Evolutionary conservation across 2,329 filamentous ascomycete species (phyloP), one percentile per base, ranked within the genome.

Genomic region (Phialophora macrospora): DNA sequence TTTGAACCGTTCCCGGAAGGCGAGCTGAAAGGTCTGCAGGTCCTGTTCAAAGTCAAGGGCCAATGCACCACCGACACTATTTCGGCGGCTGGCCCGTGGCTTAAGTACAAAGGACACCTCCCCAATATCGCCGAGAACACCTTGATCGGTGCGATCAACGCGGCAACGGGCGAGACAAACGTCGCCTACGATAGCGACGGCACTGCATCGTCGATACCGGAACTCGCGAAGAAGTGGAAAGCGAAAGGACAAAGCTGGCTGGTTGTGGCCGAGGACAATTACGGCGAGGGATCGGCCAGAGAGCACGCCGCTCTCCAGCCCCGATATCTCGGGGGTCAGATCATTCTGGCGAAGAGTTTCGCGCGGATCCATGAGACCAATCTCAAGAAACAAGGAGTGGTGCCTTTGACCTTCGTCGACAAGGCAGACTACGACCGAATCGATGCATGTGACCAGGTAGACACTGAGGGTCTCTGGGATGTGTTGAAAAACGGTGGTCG

Each of bases 11-110:
- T 97, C 82, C 93, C 94, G 12, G 71, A 82, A 52, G 80, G 82
- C 1, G 93, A 99, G 61, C 85, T 98, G 32, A 82, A 84, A 49
- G 88, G 87, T 30, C 87, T 99, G 55, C 88, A 88, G 59, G 93
- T 99, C 20, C 89, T 99, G 17, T 94, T 96, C 84, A 98, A 98
- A 82, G 90, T 98, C 70, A 90, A 93, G 70, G 95, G 95, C 70
- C 97, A 99, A 82, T 99, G 95, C 84, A 99, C 95, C 64, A 99
- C 95, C 51, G 95, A 99, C 80, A 98, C 95, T 73, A 99, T 99
- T 80, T 98, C 93, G 44, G 94, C 94, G 38, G 94, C 94, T 0
- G 94, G 94, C 5, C 94, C 94, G 17, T 98, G 94, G 94, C 87
- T 99, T 72, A 98, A 98, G 81, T 99, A 98, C 87, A 98, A 98